These are phyloP conservation scores for Podila clonocystis DNA, from an alignment of 192 early-diverging fungal genomes.

Conservation along the genomic window DNA sequence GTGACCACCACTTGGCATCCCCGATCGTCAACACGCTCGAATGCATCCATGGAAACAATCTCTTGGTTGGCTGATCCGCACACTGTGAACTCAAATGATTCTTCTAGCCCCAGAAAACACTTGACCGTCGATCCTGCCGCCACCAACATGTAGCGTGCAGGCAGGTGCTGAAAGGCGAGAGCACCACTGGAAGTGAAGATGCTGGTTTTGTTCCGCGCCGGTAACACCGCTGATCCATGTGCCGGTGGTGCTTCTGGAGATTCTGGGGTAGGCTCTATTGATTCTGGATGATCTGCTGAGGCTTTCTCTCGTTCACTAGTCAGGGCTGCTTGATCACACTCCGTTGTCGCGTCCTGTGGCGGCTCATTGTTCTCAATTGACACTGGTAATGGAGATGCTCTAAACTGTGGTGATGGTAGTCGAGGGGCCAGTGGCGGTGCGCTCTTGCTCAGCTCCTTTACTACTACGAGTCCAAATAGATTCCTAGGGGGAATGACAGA, in stretches of 20 bases:
- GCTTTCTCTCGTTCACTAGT: background rate
- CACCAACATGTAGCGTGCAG: conserved; percentile 35
- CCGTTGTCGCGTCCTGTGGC: background rate
- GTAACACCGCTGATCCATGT: too few relatives aligned
- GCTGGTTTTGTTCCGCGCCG: background rate
- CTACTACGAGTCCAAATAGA: conserved; percentile 38
- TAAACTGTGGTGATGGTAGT: background rate
- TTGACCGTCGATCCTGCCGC: conserved; percentile 29
- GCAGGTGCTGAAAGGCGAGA: conserved; percentile 11
- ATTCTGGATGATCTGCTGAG: background rate
- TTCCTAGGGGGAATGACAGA: conserved; percentile 15
- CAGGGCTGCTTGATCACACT: background rate
- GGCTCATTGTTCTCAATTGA: background rate
- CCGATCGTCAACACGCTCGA: conserved; percentile 37
- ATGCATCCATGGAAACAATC: conserved; percentile 47
- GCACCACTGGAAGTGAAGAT: conserved; percentile 23
- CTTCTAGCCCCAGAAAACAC: conserved; percentile 34
- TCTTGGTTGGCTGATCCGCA: conserved; percentile 13
- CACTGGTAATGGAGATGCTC: background rate
- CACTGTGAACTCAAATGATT: conserved; percentile 32
- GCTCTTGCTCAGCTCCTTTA: conserved; percentile 28
- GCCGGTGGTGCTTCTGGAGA: too few relatives aligned
- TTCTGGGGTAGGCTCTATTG: background rate
- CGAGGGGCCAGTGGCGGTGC: background rate
- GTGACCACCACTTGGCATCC: conserved; percentile 38